Evolutionary conservation across 257 asterid genomes (phyloP), one percentile per base, ranked within the genome.

Genomic region (Solanum neorickii): DNA sequence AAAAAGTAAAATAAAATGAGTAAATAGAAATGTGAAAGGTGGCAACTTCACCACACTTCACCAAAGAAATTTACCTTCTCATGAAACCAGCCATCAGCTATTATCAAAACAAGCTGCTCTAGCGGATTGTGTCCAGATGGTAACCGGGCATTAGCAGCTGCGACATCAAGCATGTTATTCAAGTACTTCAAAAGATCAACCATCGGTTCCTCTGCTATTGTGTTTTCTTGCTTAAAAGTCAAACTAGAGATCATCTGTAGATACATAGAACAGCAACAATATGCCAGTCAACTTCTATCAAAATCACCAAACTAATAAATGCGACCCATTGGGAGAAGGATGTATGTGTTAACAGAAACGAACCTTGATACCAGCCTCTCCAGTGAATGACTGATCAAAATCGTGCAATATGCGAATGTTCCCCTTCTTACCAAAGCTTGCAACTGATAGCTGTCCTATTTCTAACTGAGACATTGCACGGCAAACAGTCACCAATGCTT

Each of bases 381-480:
- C 94, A 60, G 96, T 92, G 90, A 97, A 95, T 56, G 97, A 94
- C 89, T 94, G 95, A 89, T 95, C 98, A 52, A 97, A 97, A 83
- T 94, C 94, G 84, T 97, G 99, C 82, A 97, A 94, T 84, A 92
- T 59, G 87, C 88, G 91, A 88, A 95, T 92, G 87, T 97, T 97
- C 42, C 99, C 99, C 94, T 94, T 95, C 93, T 94, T 90, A 89
- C 99, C 99, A 60, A 94, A 97, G 92, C 99, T 96, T 46, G 98
- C 93, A 29, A 97, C 98, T 60, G 98, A 98, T 86, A 96, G 87
- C 49, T 92, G 92, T 66, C 99, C 99, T 21, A 97, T 98, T 89
- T 97, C 99, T 82, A 96, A 93, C 73, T 93, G 99, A 83, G 99
- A 94, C 99, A 97, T 97, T 85, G 99, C 99, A 15, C 98, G 97